A percentile compares a stretch with the other conserved stretches of the same genome.
phyloP scores from a whole-genome alignment of 2,329 filamentous ascomycete genomes.

The Pseudogymnoascus sp. region DNA sequence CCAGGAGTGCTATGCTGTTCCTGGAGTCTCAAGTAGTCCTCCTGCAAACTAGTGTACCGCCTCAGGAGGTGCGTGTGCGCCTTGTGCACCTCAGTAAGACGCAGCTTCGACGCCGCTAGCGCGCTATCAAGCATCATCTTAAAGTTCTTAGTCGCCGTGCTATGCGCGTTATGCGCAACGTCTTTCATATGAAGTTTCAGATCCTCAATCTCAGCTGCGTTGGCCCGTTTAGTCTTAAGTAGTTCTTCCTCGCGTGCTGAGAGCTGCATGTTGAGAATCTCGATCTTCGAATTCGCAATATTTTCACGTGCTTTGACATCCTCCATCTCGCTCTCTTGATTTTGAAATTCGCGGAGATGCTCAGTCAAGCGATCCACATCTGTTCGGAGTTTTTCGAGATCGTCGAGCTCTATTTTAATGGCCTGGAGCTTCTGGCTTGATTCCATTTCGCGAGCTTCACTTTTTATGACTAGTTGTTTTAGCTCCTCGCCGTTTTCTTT shows the following conservation, averaged over 20 bases:
- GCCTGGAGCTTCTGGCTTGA: constrained; percentile 56
- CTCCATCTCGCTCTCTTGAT: constrained; percentile 52
- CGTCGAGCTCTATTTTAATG: constrained; percentile 50
- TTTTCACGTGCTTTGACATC: constrained; percentile 48
- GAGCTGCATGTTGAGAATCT: constrained; percentile 51
- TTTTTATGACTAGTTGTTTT: constrained; percentile 55
- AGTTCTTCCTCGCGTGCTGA: constrained; percentile 41
- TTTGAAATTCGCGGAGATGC: constrained; percentile 54
- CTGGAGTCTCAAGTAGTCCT: constrained; percentile 30
- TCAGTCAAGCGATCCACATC: constrained; percentile 53
- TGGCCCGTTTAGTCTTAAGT: constrained; percentile 32
- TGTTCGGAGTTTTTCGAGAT: constrained; percentile 49
- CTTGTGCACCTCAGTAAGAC: constrained; percentile 41
- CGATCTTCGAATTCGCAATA: constrained; percentile 48
- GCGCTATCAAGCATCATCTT: constrained; percentile 40
- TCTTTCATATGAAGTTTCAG: constrained; percentile 28
- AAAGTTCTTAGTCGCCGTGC: constrained; percentile 16
- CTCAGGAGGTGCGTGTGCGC: constrained; percentile 41
- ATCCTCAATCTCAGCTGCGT: constrained; percentile 39
- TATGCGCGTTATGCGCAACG: constrained; percentile 23
- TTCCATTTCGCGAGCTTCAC: constrained; percentile 59
- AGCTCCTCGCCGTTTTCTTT: constrained; percentile 56
- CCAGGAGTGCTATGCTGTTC: constrained; percentile 26
- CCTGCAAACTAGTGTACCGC: constrained; percentile 41
- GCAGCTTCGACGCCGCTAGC: constrained; percentile 37